These are phyloP conservation scores for Termitomyces sp. DNA, from an alignment of 768 basidiomycete species.

Conservation along the genomic window DNA sequence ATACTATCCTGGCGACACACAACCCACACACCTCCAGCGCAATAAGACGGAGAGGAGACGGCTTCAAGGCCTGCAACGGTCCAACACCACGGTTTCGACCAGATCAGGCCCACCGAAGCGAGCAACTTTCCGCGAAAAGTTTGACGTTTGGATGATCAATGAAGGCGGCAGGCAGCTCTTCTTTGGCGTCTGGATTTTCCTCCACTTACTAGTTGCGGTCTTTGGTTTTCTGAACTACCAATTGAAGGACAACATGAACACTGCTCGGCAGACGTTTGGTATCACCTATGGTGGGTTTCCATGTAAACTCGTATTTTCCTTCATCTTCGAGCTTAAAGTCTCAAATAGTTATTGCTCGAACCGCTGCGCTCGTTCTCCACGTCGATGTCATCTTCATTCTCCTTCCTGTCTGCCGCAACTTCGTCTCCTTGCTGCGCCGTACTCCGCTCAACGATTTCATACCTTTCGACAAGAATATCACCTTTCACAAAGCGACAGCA, in stretches of 20 bases:
- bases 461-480: conserved; percentile 91
- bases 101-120: conserved; percentile 28
- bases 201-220: conserved; percentile 72
- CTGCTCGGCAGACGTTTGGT: conserved; percentile 69
- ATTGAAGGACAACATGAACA: conserved; percentile 68
- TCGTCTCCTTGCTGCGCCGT: conserved; percentile 83
- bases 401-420: conserved; percentile 92
- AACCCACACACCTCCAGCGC: conserved; percentile 57
- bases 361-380: conserved; percentile 86
- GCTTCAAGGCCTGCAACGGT: conserved; percentile 79
- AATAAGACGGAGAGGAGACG: conserved; percentile 83
- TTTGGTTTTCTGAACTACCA: conserved; percentile 78
- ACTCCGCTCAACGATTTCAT: conserved; percentile 83
- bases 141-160: conserved; percentile 88
- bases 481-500: conserved; percentile 85
- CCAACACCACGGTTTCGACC: conserved; percentile 32
- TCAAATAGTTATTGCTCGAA: conserved; percentile 70
- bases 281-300: conserved; percentile 61
- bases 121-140: conserved; percentile 36
- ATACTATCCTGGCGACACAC: conserved; percentile 21
- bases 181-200: conserved; percentile 74
- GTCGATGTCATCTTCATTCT: conserved; percentile 92
- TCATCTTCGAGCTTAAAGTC: conserved; percentile 26
- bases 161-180: conserved; percentile 80
- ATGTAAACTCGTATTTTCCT: conserved; percentile 23